Percentiles rank a stretch among this genome's conserved stretches.
Evolutionary conservation across 495 filamentous ascomycete genomes (phyloP).

Genomic region (Aspergillus egyptiacus): DNA sequence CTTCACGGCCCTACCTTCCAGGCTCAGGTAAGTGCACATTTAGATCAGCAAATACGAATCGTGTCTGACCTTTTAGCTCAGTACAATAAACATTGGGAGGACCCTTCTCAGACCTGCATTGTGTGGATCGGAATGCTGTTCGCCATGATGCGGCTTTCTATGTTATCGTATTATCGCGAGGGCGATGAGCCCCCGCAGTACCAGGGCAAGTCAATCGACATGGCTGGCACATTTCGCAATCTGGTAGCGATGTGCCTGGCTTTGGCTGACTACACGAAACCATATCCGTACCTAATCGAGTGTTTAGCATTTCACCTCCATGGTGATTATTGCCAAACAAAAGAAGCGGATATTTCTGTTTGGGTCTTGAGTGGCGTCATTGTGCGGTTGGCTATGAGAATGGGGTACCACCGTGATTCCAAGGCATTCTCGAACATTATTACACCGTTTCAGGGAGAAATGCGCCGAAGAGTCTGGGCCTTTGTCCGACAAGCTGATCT

Average conservation of each 20-base stretch:
- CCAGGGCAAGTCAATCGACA: slow-evolving; percentile 60
- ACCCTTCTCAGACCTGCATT: slow-evolving; percentile 69
- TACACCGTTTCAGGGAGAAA: slow-evolving; percentile 82
- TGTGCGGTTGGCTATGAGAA: slow-evolving; percentile 79
- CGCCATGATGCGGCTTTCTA: slow-evolving; percentile 79
- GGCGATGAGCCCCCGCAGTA: slow-evolving; percentile 90
- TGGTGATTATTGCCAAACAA: slow-evolving; percentile 70
- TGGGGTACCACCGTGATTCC: slow-evolving; percentile 93
- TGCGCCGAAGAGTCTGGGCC: slow-evolving; percentile 84
- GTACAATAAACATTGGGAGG: slow-evolving; percentile 83
- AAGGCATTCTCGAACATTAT: slow-evolving; percentile 78
- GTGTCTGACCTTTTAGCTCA: slow-evolving; percentile 24
- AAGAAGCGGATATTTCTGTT: slow-evolving; percentile 73
- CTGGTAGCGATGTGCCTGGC: slow-evolving; percentile 84
- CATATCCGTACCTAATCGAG: slow-evolving; percentile 80
- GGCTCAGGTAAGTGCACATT: slow-evolving; percentile 41
- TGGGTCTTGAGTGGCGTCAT: slow-evolving; percentile 80
- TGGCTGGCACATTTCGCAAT: slow-evolving; percentile 72
- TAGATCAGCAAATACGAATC: not conserved
- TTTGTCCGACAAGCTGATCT: slow-evolving; percentile 77
- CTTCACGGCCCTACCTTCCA: slow-evolving; percentile 85
- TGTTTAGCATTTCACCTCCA: slow-evolving; percentile 79
- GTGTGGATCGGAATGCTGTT: slow-evolving; percentile 90
- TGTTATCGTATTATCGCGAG: slow-evolving; percentile 84
- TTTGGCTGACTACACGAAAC: slow-evolving; percentile 84